A percentile compares a stretch with the other conserved stretches of the same genome.
Evolutionary conservation across 177 flowering plant species (phyloP).

Genomic region (Vitis hybrid): DNA sequence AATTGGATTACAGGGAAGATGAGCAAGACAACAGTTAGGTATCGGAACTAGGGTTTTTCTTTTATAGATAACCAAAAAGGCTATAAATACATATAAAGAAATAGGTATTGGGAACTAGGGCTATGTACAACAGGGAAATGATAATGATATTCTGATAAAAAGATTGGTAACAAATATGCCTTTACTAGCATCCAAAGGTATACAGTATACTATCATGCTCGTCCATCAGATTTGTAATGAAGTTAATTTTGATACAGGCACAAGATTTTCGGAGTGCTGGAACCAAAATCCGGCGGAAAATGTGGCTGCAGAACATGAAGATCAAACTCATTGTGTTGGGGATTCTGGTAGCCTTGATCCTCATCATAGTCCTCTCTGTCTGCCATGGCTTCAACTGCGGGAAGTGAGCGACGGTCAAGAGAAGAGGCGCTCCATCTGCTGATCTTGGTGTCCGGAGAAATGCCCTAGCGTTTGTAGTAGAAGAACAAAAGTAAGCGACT

Average conservation of each 20-base stretch:
- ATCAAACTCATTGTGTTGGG: constrained; percentile 33
- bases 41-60: no score
- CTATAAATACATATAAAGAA: not conserved
- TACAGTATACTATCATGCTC: no score
- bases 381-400: constrained; percentile 33
- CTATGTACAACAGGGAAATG: not conserved
- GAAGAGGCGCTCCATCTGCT: no score
- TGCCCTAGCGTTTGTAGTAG: no score
- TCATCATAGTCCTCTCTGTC: constrained; percentile 32
- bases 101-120: not conserved
- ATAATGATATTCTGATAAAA: not conserved
- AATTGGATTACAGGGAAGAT: no score
- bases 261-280: constrained; percentile 27
- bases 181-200: not conserved
- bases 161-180: no score
- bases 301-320: constrained; percentile 41
- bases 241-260: not conserved
- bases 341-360: constrained; percentile 30
- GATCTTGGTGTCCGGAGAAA: no score
- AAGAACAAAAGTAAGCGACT: no score
- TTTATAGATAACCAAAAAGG: not conserved
- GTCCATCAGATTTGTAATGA: no score
- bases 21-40: no score
- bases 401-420: constrained; percentile 11
- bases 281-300: constrained; percentile 32